Conservation (phyloP, 2,329 filamentous ascomycete species). For the Sphaerulina musiva region DNA sequence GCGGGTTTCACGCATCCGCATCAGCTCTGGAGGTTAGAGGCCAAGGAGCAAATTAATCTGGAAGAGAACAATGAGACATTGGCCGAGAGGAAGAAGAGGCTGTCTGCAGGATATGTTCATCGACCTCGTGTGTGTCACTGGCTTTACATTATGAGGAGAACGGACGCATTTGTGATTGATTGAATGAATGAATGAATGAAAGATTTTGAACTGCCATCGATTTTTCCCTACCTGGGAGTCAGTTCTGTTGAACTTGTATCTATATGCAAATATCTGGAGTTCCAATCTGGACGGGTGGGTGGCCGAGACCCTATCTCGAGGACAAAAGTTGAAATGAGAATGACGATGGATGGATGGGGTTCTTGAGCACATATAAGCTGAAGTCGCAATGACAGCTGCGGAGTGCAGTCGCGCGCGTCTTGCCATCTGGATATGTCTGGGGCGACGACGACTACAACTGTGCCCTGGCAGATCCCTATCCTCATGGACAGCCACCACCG, state of each 20-base stretch:
- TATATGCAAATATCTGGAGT: no score
- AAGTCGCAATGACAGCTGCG: constrained; percentile 19
- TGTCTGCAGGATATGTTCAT: constrained; percentile 26
- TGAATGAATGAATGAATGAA: constrained; percentile 2
- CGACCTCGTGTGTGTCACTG: constrained; percentile 35
- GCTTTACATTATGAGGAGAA: constrained; percentile 37
- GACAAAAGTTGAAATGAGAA: constrained; percentile 7
- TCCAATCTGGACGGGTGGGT: no score
- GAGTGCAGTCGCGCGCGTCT: constrained; percentile 28
- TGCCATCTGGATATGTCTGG: constrained; percentile 57
- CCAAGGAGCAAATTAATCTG: constrained; percentile 29
- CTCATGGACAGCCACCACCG: constrained; percentile 21
- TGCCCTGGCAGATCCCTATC: constrained; percentile 9
- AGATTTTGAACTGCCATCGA: no score
- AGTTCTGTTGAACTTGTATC: neutral
- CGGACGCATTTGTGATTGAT: constrained; percentile 24
- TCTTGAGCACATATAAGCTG: constrained; percentile 19
- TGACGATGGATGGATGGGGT: constrained; percentile 16
- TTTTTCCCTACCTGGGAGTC: neutral
- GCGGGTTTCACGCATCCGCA: constrained; percentile 35
- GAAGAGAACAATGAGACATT: constrained; percentile 21
- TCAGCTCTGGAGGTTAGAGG: constrained; percentile 34
- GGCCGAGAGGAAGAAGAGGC: constrained; percentile 23
- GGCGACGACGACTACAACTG: constrained; percentile 22
- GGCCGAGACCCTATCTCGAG: constrained; percentile 23